These are phyloP conservation scores for Entonaema liquescens DNA, from an alignment of 495 filamentous ascomycete genomes.

Conservation along the genomic window DNA sequence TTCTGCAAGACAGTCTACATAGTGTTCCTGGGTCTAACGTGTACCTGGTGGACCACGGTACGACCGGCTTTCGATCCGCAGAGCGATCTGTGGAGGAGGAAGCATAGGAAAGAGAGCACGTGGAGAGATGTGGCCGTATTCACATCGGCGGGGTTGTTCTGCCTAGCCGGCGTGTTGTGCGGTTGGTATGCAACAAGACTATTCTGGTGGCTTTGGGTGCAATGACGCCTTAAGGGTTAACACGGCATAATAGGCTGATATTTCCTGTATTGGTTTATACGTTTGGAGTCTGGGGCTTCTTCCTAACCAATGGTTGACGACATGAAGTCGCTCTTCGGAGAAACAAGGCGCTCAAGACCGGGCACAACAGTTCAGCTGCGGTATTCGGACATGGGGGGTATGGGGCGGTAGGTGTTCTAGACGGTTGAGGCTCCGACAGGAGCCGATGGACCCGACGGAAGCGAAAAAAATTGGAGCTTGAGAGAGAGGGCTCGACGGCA, in stretches of 20 bases:
- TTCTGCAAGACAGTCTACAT: conserved; percentile 28
- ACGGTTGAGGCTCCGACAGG: conserved; percentile 36
- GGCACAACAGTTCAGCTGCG: conserved; percentile 15
- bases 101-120: conserved; percentile 34
- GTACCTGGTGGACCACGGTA: conserved; percentile 40
- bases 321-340: background rate
- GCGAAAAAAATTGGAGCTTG: conserved; percentile 31
- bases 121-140: conserved; percentile 41
- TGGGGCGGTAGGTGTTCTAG: conserved; percentile 24
- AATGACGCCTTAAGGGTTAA: conserved; percentile 5
- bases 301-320: background rate
- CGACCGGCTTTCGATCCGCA: conserved; percentile 43
- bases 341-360: background rate
- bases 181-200: conserved; percentile 23
- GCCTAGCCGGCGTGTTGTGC: conserved; percentile 20
- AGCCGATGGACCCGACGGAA: conserved; percentile 25
- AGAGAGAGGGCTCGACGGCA: conserved; percentile 6
- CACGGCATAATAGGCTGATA: conserved; percentile 14
- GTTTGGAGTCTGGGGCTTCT: background rate
- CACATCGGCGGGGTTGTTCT: conserved; percentile 33
- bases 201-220: conserved; percentile 21
- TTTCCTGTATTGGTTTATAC: conserved; percentile 24
- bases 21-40: conserved; percentile 31
- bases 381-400: conserved; percentile 31
- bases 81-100: conserved; percentile 44